These are phyloP conservation scores for Globisporangium abappressorium DNA, from an alignment of 352 stramenopile genomes.

Conservation along the genomic window DNA sequence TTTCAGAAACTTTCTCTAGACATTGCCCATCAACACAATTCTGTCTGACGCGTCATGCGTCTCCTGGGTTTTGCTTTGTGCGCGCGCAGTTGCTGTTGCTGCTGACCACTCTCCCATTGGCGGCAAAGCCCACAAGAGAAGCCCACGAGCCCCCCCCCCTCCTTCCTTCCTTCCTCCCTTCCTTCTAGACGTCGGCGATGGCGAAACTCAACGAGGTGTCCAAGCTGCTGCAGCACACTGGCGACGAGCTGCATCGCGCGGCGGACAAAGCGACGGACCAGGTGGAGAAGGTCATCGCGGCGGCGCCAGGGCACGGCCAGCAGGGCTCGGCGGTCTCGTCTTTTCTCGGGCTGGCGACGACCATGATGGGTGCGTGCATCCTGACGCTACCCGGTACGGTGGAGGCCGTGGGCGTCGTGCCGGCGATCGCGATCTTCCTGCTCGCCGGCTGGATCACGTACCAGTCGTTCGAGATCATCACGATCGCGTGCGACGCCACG, in stretches of 20 bases:
- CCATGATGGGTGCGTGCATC: conserved; percentile 82
- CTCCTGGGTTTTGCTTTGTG: neutral
- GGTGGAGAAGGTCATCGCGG: conserved; percentile 7
- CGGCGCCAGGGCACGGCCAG: conserved; percentile 29
- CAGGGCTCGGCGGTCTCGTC: conserved; percentile 66
- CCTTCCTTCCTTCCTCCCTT: neutral
- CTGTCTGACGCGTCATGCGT: neutral
- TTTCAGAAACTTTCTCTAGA: too few relatives aligned
- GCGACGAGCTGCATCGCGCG: conserved; percentile 26
- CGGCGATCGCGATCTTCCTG: conserved; percentile 49
- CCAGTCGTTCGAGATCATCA: conserved; percentile 73
- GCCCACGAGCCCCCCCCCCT: neutral
- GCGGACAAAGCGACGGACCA: neutral
- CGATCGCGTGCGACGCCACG: conserved; percentile 55
- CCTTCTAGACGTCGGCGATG: conserved; percentile 22
- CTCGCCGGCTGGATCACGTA: conserved; percentile 61
- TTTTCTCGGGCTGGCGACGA: conserved; percentile 75
- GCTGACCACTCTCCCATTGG: neutral
- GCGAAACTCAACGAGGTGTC: conserved; percentile 25
- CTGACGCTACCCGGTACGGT: conserved; percentile 68
- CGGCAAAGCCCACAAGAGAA: neutral
- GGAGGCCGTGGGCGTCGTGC: conserved; percentile 52
- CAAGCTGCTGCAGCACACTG: conserved; percentile 28
- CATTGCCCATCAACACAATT: neutral
- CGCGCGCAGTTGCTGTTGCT: neutral